phyloP scores from a whole-genome alignment of 2,329 filamentous ascomycete genomes.

The Fusarium transvaalense region DNA sequence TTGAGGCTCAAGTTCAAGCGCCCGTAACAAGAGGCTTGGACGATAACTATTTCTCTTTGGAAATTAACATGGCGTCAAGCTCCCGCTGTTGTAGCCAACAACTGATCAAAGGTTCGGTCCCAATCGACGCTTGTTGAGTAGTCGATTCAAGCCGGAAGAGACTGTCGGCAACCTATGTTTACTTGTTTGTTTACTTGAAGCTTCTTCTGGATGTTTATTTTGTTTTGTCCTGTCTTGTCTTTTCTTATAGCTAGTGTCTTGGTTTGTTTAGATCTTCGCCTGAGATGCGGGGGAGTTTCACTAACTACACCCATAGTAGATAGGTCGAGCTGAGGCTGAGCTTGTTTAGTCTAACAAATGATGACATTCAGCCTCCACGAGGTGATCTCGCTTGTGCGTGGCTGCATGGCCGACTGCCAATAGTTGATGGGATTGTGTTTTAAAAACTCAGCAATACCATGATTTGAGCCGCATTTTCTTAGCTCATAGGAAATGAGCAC shows the following conservation, averaged over 20 bases:
- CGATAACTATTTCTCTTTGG: neutral
- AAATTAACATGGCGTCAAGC: conserved; percentile 25
- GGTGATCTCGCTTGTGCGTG: conserved; percentile 40
- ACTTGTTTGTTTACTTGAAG: conserved; percentile 19
- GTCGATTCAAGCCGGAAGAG: neutral
- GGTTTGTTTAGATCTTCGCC: conserved; percentile 27
- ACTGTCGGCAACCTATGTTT: neutral
- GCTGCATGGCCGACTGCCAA: conserved; percentile 22
- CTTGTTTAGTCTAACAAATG: conserved; percentile 7
- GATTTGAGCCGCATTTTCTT: conserved; percentile 22
- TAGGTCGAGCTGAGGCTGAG: neutral
- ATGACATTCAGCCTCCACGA: conserved; percentile 21
- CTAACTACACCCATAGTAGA: too few species aligned
- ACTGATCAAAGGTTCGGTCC: neutral
- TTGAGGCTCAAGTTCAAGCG: conserved; percentile 15
- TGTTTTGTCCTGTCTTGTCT: conserved; percentile 1
- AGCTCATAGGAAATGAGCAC: conserved; percentile 16
- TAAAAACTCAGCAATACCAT: conserved; percentile 2
- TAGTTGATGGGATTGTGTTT: conserved; percentile 27
- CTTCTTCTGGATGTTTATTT: conserved; percentile 14
- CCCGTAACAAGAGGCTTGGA: neutral
- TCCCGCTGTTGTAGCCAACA: conserved; percentile 4
- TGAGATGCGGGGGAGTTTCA: conserved; percentile 21
- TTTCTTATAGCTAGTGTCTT: neutral
- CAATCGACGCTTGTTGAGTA: neutral